phyloP scores from a whole-genome alignment of 176 grass and related monocot species.

The Puya raimondii region DNA sequence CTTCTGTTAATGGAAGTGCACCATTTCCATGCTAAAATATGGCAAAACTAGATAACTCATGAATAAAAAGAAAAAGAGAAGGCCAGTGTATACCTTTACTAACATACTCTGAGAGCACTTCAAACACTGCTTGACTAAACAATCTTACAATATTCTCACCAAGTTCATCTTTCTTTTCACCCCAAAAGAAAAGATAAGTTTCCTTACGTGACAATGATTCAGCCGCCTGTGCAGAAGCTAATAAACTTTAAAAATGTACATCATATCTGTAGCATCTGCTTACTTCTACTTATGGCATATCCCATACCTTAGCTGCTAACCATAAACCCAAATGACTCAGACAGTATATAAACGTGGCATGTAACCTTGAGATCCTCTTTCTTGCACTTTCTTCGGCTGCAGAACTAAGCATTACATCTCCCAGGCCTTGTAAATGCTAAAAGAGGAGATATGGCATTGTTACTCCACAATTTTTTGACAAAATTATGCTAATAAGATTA shows the following conservation, averaged over 20 bases:
- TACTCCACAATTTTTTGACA: not conserved
- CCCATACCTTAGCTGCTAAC: constrained; percentile 46
- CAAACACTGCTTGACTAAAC: constrained; percentile 38
- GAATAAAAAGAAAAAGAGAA: not conserved
- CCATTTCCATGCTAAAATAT: not conserved
- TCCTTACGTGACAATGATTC: constrained; percentile 35
- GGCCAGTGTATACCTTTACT: constrained; percentile 20
- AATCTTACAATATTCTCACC: constrained; percentile 38
- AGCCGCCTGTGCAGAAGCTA: constrained; percentile 46
- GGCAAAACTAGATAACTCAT: not conserved
- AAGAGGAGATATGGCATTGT: constrained; percentile 20
- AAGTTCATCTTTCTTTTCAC: constrained; percentile 32
- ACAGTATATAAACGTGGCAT: constrained; percentile 42
- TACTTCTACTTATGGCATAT: not conserved
- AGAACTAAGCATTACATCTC: constrained; percentile 21
- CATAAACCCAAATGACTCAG: constrained; percentile 49
- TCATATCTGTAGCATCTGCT: not conserved
- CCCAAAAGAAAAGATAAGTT: constrained; percentile 50
- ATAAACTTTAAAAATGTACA: constrained; percentile 23
- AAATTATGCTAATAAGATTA: not conserved
- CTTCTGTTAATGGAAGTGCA: too few species aligned
- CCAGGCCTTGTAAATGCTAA: constrained; percentile 45
- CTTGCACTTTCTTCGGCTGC: constrained; percentile 18
- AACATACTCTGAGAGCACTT: constrained; percentile 28
- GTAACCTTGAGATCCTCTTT: constrained; percentile 34